These are phyloP conservation scores for Cytospora mali DNA, from an alignment of 2,329 filamentous ascomycete species.

Conservation along the genomic window DNA sequence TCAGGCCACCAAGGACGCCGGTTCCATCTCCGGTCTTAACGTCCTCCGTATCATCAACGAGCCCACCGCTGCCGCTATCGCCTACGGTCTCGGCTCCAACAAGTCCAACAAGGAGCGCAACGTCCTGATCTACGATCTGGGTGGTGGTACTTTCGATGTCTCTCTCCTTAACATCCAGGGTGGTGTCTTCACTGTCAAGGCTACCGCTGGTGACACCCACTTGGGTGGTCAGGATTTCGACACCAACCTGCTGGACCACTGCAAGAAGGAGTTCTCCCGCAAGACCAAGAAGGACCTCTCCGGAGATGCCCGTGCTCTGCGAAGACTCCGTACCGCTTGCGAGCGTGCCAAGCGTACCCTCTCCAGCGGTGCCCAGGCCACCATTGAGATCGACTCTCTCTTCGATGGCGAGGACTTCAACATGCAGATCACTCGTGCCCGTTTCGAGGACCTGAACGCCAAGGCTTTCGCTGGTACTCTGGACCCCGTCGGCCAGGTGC, in stretches of 20 bases:
- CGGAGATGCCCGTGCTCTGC: conserved; percentile 86
- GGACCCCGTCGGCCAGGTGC: conserved; percentile 92
- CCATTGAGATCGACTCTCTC: conserved; percentile 97
- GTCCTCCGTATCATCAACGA: conserved; percentile 99
- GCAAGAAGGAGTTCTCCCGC: conserved; percentile 89
- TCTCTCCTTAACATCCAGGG: conserved; percentile 98
- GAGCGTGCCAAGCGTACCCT: conserved; percentile 99
- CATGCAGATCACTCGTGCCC: conserved; percentile 94
- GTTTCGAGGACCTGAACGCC: conserved; percentile 98
- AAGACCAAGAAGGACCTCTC: conserved; percentile 82
- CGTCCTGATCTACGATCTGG: conserved; percentile 99
- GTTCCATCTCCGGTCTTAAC: conserved; percentile 95
- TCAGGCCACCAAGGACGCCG: conserved; percentile 98
- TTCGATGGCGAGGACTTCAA: conserved; percentile 98
- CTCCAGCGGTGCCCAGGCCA: conserved; percentile 95
- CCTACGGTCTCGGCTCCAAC: conserved; percentile 93
- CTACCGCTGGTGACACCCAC: conserved; percentile 96
- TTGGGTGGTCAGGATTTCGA: conserved; percentile 97
- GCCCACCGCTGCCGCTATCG: conserved; percentile 96
- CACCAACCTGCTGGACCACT: conserved; percentile 91
- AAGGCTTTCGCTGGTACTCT: conserved; percentile 93
- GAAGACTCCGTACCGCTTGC: conserved; percentile 94
- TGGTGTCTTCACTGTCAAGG: conserved; percentile 99
- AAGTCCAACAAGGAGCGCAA: conserved; percentile 98
- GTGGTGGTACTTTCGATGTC: conserved; percentile 99